Percentiles rank a stretch among this genome's conserved stretches.
These are phyloP conservation scores for Elsinoe ampelina DNA, from an alignment of 2,329 filamentous ascomycete genomes.

Conservation along the genomic window DNA sequence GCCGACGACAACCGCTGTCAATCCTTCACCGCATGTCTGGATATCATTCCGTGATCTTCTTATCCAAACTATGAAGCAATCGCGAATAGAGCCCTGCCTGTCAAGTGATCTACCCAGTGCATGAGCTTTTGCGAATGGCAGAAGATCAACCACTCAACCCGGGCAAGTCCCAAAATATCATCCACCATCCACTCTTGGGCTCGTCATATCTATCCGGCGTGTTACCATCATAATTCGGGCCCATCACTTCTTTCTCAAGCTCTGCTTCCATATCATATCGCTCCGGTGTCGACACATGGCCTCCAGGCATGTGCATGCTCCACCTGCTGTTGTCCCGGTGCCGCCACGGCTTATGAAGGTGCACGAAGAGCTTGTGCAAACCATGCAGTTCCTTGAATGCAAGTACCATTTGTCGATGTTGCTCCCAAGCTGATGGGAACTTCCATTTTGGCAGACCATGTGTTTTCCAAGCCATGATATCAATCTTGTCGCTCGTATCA, in stretches of 20 bases:
- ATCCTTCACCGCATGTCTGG: neutral
- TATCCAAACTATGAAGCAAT: too few species aligned
- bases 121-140: too few species aligned
- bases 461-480: neutral
- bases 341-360: neutral
- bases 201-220: neutral
- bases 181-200: neutral
- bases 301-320: neutral
- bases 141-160: too few species aligned
- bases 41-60: too few species aligned
- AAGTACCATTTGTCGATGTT: neutral
- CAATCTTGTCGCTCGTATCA: neutral
- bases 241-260: neutral
- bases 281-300: neutral
- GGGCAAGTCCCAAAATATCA: neutral
- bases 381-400: neutral
- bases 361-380: neutral
- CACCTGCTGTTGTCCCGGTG: neutral
- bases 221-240: neutral
- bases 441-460: neutral
- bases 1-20: constrained; percentile 7
- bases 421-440: neutral
- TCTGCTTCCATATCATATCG: neutral
- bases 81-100: too few species aligned
- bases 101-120: too few species aligned